Conservation (phyloP, 2,329 filamentous ascomycete genomes). For the Verticillium klebahnii region DNA sequence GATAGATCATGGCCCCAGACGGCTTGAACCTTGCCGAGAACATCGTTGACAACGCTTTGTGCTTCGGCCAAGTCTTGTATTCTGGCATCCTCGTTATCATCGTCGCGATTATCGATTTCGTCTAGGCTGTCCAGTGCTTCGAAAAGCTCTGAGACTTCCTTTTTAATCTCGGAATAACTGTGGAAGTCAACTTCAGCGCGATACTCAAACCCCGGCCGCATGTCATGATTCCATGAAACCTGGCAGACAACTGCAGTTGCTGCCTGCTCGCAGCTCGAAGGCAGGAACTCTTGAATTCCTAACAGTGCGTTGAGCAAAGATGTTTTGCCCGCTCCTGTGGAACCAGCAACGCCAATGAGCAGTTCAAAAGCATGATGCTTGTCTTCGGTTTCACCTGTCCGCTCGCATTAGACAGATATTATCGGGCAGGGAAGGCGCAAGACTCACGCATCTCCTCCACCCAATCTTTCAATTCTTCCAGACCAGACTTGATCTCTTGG, state of each 20-base stretch:
- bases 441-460: too few species aligned
- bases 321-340: conserved; percentile 22
- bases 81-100: conserved; percentile 12
- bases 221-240: conserved; percentile 19
- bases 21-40: conserved; percentile 16
- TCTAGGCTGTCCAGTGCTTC: conserved; percentile 5
- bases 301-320: conserved; percentile 15
- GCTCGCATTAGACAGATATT: not conserved
- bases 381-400: not conserved
- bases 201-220: conserved; percentile 9
- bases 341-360: conserved; percentile 18
- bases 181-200: conserved; percentile 19
- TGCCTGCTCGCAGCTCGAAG: conserved; percentile 22
- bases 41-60: not conserved
- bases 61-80: conserved; percentile 3
- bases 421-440: too few species aligned
- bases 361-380: conserved; percentile 11
- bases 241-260: conserved; percentile 21
- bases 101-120: conserved; percentile 3
- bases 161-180: conserved; percentile 4
- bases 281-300: conserved; percentile 18
- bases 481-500: too few species aligned
- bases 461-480: too few species aligned
- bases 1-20: conserved; percentile 15
- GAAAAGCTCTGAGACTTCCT: conserved; percentile 13